A percentile compares a stretch with the other conserved stretches of the same genome.
Evolutionary conservation across 352 stramenopile species (phyloP).

Genomic region (Achlya hypogyna): DNA sequence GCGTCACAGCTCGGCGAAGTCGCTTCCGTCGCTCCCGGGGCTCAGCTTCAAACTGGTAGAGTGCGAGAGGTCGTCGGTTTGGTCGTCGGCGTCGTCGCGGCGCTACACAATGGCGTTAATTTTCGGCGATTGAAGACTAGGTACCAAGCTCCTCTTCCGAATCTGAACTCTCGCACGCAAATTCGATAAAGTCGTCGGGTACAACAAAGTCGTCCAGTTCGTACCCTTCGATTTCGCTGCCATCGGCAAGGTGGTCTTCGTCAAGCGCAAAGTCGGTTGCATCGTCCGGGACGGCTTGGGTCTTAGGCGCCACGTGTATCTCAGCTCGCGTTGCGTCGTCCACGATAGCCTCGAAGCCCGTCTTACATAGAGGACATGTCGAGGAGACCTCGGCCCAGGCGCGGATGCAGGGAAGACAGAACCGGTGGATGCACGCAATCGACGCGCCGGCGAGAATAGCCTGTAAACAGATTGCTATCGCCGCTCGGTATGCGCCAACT

Average conservation of each 20-base stretch:
- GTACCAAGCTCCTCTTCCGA: not conserved
- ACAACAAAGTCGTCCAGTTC: constrained; percentile 4
- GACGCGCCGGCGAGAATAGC: not conserved
- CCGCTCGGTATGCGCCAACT: too few species aligned
- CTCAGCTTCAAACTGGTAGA: not conserved
- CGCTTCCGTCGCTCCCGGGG: not conserved
- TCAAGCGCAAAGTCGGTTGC: not conserved
- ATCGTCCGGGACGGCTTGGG: not conserved
- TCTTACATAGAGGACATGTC: not conserved
- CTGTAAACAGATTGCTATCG: constrained; percentile 4
- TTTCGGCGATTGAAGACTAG: too few species aligned
- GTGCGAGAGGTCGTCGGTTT: not conserved
- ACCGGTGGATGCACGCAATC: not conserved
- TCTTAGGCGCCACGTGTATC: not conserved
- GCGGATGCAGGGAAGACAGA: not conserved
- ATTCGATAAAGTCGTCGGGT: not conserved
- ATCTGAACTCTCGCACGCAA: not conserved
- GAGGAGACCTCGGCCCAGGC: not conserved
- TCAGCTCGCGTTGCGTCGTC: not conserved
- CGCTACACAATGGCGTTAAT: not conserved
- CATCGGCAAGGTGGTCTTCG: not conserved
- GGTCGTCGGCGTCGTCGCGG: not conserved
- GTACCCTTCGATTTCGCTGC: not conserved
- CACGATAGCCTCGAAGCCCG: not conserved
- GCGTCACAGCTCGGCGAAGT: not conserved